Conservation (phyloP, 208 protist genomes). For the Leishmania lainsoni region DNA sequence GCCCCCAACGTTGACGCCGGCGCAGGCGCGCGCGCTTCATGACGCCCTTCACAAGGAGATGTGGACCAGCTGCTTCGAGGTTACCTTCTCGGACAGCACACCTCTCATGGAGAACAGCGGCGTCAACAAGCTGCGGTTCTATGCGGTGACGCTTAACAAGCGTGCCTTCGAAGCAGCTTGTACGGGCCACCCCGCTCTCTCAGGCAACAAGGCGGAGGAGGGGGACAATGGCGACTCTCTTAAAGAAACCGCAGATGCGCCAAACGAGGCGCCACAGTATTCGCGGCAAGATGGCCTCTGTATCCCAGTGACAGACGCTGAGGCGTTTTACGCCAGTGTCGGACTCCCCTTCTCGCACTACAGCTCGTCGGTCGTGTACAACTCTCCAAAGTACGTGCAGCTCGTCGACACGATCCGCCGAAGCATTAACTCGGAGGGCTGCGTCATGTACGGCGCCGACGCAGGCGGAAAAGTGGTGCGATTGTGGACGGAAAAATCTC, state of each 20-base stretch:
- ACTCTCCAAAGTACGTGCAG: conserved; percentile 22
- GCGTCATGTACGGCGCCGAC: conserved; percentile 62
- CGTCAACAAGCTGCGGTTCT: conserved; percentile 44
- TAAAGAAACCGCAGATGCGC: not conserved
- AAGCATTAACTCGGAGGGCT: conserved; percentile 48
- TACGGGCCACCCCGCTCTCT: not conserved
- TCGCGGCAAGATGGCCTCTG: conserved; percentile 31
- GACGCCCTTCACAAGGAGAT: conserved; percentile 17
- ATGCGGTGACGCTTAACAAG: conserved; percentile 39
- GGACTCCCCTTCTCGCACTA: conserved; percentile 36
- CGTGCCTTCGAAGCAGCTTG: conserved; percentile 5
- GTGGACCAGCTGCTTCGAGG: conserved; percentile 57
- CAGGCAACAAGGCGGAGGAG: not conserved
- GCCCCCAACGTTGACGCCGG: conserved; percentile 3
- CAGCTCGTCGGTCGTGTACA: conserved; percentile 21
- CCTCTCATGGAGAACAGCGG: conserved; percentile 51
- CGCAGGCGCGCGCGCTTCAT: conserved; percentile 29
- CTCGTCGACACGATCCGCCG: conserved; percentile 40
- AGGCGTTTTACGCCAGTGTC: conserved; percentile 25
- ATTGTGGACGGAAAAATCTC: conserved; percentile 58
- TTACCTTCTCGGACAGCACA: conserved; percentile 52
- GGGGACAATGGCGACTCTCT: not conserved
- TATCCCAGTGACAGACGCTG: conserved; percentile 26
- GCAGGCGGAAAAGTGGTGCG: conserved; percentile 38
- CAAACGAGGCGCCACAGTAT: not conserved